phyloP scores from a whole-genome alignment of 306 rosid genomes.

The Casuarina glauca region DNA sequence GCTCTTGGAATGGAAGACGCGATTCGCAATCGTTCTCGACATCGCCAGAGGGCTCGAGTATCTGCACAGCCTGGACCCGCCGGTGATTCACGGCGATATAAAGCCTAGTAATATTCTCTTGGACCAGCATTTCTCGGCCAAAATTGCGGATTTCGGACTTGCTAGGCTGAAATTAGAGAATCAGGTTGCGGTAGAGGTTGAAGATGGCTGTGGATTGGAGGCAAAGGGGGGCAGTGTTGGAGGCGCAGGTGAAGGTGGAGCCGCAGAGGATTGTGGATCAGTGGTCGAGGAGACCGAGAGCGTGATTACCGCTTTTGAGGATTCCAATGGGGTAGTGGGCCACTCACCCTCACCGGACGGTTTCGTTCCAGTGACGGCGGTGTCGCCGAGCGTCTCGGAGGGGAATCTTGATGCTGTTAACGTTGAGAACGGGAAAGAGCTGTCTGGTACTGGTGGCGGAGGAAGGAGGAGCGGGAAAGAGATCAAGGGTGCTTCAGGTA shows the following conservation, averaged over 20 bases:
- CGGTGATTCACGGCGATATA: slow-evolving; percentile 82
- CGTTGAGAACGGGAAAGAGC: slow-evolving; percentile 46
- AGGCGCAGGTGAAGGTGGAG: slow-evolving; percentile 37
- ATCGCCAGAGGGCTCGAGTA: slow-evolving; percentile 64
- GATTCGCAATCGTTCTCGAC: slow-evolving; percentile 47
- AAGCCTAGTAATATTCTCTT: slow-evolving; percentile 87
- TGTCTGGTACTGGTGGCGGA: slow-evolving; percentile 6
- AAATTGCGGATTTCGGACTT: slow-evolving; percentile 83
- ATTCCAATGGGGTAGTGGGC: slow-evolving; percentile 44
- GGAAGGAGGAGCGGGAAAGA: slow-evolving; percentile 44
- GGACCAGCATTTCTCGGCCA: slow-evolving; percentile 52
- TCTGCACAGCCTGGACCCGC: slow-evolving; percentile 75
- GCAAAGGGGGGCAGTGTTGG: slow-evolving; percentile 40
- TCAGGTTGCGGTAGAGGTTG: slow-evolving; percentile 26
- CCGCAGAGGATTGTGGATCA: slow-evolving; percentile 64
- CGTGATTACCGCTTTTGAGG: slow-evolving; percentile 58
- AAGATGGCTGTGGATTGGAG: slow-evolving; percentile 27
- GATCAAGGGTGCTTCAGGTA: slow-evolving; percentile 43
- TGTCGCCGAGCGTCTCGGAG: slow-evolving; percentile 26
- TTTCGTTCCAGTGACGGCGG: slow-evolving; percentile 32
- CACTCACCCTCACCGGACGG: slow-evolving; percentile 67
- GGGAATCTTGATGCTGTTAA: slow-evolving; percentile 35
- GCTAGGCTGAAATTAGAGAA: slow-evolving; percentile 54
- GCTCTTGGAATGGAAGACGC: slow-evolving; percentile 63
- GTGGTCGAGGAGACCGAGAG: slow-evolving; percentile 71